A percentile compares a stretch with the other conserved stretches of the same genome.
These are phyloP conservation scores for Kwoniella botswanensis DNA, from an alignment of 768 basidiomycete genomes.

Conservation along the genomic window DNA sequence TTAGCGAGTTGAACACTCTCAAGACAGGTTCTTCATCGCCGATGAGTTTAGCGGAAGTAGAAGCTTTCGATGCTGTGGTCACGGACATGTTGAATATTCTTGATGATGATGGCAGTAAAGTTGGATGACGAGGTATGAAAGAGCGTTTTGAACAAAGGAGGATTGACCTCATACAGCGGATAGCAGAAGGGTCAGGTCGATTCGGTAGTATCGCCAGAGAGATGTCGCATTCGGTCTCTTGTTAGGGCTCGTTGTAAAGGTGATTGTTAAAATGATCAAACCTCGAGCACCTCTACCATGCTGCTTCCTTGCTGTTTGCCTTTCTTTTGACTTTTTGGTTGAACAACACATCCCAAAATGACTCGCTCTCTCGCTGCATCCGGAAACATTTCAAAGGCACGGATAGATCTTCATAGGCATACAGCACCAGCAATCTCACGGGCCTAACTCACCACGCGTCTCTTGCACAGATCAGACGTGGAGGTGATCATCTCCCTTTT, in stretches of 20 bases:
- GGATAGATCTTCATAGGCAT: neutral
- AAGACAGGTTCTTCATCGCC: constrained; percentile 68
- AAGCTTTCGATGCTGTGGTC: constrained; percentile 42
- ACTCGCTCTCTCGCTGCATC: constrained; percentile 5
- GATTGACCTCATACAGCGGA: constrained; percentile 21
- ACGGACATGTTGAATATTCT: constrained; percentile 35
- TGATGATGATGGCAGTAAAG: neutral
- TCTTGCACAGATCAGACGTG: neutral
- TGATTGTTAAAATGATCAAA: neutral
- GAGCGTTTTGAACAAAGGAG: constrained; percentile 7
- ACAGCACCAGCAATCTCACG: neutral
- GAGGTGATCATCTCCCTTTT: constrained; percentile 12
- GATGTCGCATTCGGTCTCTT: neutral
- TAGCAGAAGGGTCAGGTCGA: neutral
- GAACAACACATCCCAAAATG: neutral
- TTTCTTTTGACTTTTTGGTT: neutral
- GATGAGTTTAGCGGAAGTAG: constrained; percentile 57
- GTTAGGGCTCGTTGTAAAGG: neutral
- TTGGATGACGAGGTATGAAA: neutral
- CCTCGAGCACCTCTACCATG: neutral
- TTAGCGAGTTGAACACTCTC: constrained; percentile 90
- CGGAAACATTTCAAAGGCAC: constrained; percentile 1
- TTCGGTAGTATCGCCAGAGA: neutral
- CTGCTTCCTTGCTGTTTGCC: neutral
- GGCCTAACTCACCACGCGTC: neutral